Base-by-base conservation (phyloP, 768 basidiomycete genomes). In the Leccinum aurantiacum region DNA sequence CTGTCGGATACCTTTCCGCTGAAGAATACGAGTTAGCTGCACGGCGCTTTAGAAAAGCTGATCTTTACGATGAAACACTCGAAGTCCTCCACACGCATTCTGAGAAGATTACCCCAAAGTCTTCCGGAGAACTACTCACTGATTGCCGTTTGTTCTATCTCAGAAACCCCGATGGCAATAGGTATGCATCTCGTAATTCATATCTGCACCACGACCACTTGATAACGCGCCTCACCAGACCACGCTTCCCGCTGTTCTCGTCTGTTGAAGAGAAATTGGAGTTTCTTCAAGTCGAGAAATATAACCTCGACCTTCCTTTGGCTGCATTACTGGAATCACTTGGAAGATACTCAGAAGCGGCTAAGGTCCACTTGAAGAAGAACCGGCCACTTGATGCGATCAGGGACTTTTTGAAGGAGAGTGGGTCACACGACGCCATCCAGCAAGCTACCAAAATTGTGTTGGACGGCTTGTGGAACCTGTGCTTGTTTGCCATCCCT, bases 41-140 rank as follows among this genome's bases (percentile, higher is more conserved):
- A 1, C 71, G 74, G 59, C 71, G 76, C n/a, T 88, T 79, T 58
- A 76, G 82, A 17, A 78, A 82, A 56, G 72, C 73, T 0, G 80
- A 79, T 2, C 67, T 67, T 35, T 87, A 87, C 53, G 82, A 84
- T 49, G 77, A 86, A 46, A 85, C 85, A 0, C 72, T 84, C 0
- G 65, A 73, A 5, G 71, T 86, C 13, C 74, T 87, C 14, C 60
- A 75, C n/a, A 47, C 60, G 0, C 67, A 84, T 60, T 44, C 66
- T 14, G 49, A 62, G 2, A 57, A 69, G 6, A 75, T 86, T 19
- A 60, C 75, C 1, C 37, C 54, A 0, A 66, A 65, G 0, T 68
- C 80, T 6, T 74, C 66, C 0, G 59, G 61, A 25, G 65, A 71
- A 17, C 78, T 88, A 33, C 71, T 70, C 31, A 74, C 74, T 1